Evolutionary conservation across 78 protist species (phyloP).

Genomic region (Dictyostelium capitatum): DNA sequence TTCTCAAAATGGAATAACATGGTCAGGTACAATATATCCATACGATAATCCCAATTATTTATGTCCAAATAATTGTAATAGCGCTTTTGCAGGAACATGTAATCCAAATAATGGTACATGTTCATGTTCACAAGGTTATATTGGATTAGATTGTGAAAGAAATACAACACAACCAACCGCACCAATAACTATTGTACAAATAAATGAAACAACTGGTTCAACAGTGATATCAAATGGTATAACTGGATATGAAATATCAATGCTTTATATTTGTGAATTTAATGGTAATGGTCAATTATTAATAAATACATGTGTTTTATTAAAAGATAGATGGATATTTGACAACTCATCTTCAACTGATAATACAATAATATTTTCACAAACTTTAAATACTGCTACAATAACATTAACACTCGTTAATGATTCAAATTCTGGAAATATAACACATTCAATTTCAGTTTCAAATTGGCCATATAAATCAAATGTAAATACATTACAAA

Average conservation of each 20-base stretch:
- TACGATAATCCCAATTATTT: background rate
- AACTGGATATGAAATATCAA: background rate
- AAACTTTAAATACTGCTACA: background rate
- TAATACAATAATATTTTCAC: background rate
- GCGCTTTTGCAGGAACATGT: background rate
- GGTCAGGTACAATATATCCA: slow-evolving; percentile 18
- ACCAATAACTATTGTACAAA: no score
- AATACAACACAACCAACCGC: no score
- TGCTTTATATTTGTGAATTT: background rate
- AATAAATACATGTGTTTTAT: background rate
- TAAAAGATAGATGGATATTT: background rate
- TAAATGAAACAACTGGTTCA: background rate
- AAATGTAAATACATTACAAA: slow-evolving; percentile 9
- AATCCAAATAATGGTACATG: slow-evolving; percentile 4
- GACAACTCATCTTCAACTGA: background rate
- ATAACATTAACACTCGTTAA: background rate
- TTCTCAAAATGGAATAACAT: slow-evolving; percentile 1
- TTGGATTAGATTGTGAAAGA: background rate
- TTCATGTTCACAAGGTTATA: background rate
- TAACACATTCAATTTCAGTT: background rate
- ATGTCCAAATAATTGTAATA: background rate
- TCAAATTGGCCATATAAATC: background rate
- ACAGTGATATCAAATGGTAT: background rate
- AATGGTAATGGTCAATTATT: background rate
- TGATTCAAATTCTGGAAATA: no score